These are phyloP conservation scores for Aspergillus vadensis DNA, from an alignment of 2,329 filamentous ascomycete genomes.

Conservation along the genomic window DNA sequence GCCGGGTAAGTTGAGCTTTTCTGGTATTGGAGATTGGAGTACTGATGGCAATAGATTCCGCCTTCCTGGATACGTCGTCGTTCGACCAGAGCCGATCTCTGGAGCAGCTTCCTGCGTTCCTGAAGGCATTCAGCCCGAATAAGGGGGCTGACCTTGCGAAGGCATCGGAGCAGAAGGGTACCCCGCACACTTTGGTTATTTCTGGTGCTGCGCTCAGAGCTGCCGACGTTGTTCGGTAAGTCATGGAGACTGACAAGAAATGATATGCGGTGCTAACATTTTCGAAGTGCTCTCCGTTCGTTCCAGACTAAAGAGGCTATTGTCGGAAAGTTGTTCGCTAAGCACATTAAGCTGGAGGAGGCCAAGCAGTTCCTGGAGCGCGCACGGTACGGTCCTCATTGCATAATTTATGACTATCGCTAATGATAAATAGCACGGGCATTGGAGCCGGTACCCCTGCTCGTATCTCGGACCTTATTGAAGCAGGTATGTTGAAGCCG, in stretches of 20 bases:
- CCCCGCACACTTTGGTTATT: slow-evolving; percentile 87
- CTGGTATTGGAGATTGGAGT: background rate
- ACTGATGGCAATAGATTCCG: slow-evolving; percentile 58
- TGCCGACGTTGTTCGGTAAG: slow-evolving; percentile 75
- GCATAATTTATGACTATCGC: background rate
- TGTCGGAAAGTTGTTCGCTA: slow-evolving; percentile 92
- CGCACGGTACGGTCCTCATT: slow-evolving; percentile 48
- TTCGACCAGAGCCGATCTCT: slow-evolving; percentile 69
- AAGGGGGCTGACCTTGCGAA: slow-evolving; percentile 62
- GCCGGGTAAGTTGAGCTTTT: slow-evolving; percentile 58
- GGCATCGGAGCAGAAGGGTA: slow-evolving; percentile 68
- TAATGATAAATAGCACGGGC: slow-evolving; percentile 61
- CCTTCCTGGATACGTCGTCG: slow-evolving; percentile 76
- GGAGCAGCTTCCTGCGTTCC: slow-evolving; percentile 74
- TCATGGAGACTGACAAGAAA: background rate
- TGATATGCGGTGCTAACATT: slow-evolving; percentile 1
- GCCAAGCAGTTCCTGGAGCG: slow-evolving; percentile 74
- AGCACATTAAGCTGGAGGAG: slow-evolving; percentile 94
- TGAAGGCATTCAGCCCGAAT: slow-evolving; percentile 62
- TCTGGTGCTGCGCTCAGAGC: slow-evolving; percentile 81
- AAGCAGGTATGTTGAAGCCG: slow-evolving; percentile 64
- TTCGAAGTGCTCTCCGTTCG: slow-evolving; percentile 66
- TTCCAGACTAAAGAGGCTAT: slow-evolving; percentile 77
- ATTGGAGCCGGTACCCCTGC: slow-evolving; percentile 90
- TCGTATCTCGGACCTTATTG: slow-evolving; percentile 77